These are phyloP conservation scores for Fusarium acutatum DNA, from an alignment of 2,329 filamentous ascomycete species.

Conservation along the genomic window DNA sequence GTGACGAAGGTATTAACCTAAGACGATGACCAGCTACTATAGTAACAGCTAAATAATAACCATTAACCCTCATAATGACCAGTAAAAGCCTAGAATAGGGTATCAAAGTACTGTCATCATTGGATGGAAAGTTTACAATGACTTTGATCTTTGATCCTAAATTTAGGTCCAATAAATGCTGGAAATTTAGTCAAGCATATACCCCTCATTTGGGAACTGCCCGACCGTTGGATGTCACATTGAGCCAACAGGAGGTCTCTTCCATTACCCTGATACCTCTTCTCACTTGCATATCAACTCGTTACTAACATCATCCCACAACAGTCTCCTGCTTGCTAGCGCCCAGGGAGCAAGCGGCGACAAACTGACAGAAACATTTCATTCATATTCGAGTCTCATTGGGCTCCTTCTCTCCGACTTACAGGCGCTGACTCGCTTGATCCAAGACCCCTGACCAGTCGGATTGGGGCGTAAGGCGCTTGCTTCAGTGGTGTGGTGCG, in stretches of 20 bases:
- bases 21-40: background rate
- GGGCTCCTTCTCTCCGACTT: conserved; percentile 30
- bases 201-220: conserved; percentile 30
- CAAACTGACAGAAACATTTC: conserved; percentile 2
- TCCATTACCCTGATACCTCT: conserved; percentile 1
- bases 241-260: conserved; percentile 9
- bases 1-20: background rate
- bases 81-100: background rate
- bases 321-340: conserved; percentile 16
- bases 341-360: conserved; percentile 20
- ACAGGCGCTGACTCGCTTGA: conserved; percentile 45
- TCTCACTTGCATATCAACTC: conserved; percentile 6
- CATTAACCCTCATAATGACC: background rate
- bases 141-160: conserved; percentile 5
- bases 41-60: background rate
- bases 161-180: conserved; percentile 10
- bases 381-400: conserved; percentile 19
- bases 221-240: conserved; percentile 19
- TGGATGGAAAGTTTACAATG: background rate
- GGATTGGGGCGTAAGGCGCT: conserved; percentile 48
- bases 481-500: conserved; percentile 46
- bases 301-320: conserved; percentile 4
- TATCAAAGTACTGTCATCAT: background rate
- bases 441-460: conserved; percentile 42
- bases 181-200: conserved; percentile 11